Percentiles rank a stretch among this genome's conserved stretches.
Conservation (phyloP, 768 basidiomycete genomes). For the Cytidiella melzeri region DNA sequence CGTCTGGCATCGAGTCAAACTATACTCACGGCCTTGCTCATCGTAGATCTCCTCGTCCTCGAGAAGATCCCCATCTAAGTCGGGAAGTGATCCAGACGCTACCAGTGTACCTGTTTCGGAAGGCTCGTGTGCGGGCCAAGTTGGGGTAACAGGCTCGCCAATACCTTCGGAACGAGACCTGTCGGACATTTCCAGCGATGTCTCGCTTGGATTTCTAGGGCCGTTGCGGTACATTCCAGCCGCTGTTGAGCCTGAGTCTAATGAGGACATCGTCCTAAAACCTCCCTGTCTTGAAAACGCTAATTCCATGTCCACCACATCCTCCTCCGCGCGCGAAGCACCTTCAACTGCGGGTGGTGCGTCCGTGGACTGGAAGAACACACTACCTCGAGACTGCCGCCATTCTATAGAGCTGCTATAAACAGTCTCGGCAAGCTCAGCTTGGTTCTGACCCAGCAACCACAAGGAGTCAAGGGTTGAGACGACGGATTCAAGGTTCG, state of each 20-base stretch:
- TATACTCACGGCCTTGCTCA: slow-evolving; percentile 12
- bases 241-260: slow-evolving; percentile 5
- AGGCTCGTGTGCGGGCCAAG: slow-evolving; percentile 8
- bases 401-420: slow-evolving; percentile 74
- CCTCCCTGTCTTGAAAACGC: slow-evolving; percentile 19
- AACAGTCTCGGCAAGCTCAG: slow-evolving; percentile 59
- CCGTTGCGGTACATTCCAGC: slow-evolving; percentile 20
- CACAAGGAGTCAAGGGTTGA: slow-evolving; percentile 59
- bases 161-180: slow-evolving; percentile 5
- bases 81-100: not conserved
- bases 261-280: slow-evolving; percentile 3
- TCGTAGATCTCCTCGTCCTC: slow-evolving; percentile 17
- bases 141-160: slow-evolving; percentile 10
- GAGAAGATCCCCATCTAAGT: slow-evolving; percentile 6
- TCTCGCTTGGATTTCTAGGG: slow-evolving; percentile 24
- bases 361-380: slow-evolving; percentile 35
- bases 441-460: slow-evolving; percentile 64
- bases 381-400: slow-evolving; percentile 67
- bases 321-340: slow-evolving; percentile 26
- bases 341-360: slow-evolving; percentile 27
- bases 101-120: slow-evolving; percentile 7
- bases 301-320: slow-evolving; percentile 22
- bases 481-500: slow-evolving; percentile 50
- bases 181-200: slow-evolving; percentile 16
- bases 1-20: not conserved